Evolutionary conservation across 192 early-diverging fungal species (phyloP).

Genomic region (Umbelopsis sp.): DNA sequence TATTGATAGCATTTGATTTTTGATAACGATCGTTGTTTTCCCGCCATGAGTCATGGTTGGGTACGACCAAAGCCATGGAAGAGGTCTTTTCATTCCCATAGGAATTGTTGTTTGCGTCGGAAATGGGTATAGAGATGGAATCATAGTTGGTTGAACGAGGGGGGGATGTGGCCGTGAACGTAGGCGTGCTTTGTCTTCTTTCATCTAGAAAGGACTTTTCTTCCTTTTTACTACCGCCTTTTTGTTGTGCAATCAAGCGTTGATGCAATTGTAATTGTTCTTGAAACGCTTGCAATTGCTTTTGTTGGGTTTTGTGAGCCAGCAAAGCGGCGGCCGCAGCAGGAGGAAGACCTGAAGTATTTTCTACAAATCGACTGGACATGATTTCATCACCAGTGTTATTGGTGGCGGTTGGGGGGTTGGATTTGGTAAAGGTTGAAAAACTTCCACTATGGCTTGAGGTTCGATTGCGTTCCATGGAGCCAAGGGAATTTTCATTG

Average conservation of each 20-base stretch:
- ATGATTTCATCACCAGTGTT: background rate
- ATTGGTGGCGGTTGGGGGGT: background rate
- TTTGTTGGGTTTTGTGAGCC: slow-evolving; percentile 39
- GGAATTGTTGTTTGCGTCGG: background rate
- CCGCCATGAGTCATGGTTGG: slow-evolving; percentile 5
- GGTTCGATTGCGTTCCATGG: slow-evolving; percentile 2
- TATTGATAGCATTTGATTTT: slow-evolving; percentile 14
- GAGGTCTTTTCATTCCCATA: background rate
- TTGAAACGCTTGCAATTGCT: slow-evolving; percentile 32
- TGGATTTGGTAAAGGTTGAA: background rate
- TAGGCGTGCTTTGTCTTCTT: slow-evolving; percentile 12
- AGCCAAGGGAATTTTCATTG: background rate
- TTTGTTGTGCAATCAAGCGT: slow-evolving; percentile 30
- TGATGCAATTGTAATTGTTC: slow-evolving; percentile 36
- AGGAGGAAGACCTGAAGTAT: slow-evolving; percentile 9
- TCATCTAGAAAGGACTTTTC: slow-evolving; percentile 17
- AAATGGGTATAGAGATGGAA: slow-evolving; percentile 21
- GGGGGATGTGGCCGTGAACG: background rate
- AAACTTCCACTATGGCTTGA: slow-evolving; percentile 13
- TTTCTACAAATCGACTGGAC: slow-evolving; percentile 15
- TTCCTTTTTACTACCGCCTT: slow-evolving; percentile 3
- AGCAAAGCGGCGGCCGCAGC: slow-evolving; percentile 31
- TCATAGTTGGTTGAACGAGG: slow-evolving; percentile 12
- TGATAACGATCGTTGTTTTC: background rate
- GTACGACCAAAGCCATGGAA: slow-evolving; percentile 14